Evolutionary conservation across 2,329 filamentous ascomycete genomes (phyloP), one percentile per base, ranked within the genome.

Genomic region (Hysterium pulicare): DNA sequence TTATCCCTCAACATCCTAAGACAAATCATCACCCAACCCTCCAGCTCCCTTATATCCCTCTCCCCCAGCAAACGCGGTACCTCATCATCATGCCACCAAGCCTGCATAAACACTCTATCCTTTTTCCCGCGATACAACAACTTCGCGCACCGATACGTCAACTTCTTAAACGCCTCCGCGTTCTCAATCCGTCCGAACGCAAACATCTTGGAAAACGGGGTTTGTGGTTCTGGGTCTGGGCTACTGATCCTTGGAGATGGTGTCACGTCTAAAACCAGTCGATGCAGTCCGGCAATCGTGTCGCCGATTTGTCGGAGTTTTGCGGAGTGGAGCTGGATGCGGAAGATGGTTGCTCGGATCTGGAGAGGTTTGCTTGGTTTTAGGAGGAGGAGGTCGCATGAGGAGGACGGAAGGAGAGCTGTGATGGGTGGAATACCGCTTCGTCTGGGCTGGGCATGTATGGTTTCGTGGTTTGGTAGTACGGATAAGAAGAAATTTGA

Each of bases 21-120:
- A 24, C 32, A 42, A 11, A 42, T 16, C 40, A 28, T 26, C 16
- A 38, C 23, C 40, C 40, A 37, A 13, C 20, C 22, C 16, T 30
- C 24, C 6, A 42, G 26, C 40, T 38, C 40, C n/a, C 8, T 37
- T 3, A 42, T 30, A 37, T 42, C 32, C 32, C 15, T 34, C 13
- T 21, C 33, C 13, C 11, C n/a, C 33, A 35, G 13, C 33, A 13
- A 11, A 11, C 11, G 5, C 20, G 33, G 33, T 11, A 3, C 13
- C 3, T 15, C 19, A 15, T 16, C 15, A 11, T 21, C 33, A 35
- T 35, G 33, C 33, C 33, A 35, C 33, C 33, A 35, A 16, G 11
- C 33, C 13, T 16, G 33, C 13, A 35, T 11, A 17, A 15, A 35
- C 8, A 31, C 28, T 31, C 28, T 5, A 31, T 31, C 28, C 5